Evolutionary conservation across 495 filamentous ascomycete genomes (phyloP).

Genomic region (Physcia stellaris): DNA sequence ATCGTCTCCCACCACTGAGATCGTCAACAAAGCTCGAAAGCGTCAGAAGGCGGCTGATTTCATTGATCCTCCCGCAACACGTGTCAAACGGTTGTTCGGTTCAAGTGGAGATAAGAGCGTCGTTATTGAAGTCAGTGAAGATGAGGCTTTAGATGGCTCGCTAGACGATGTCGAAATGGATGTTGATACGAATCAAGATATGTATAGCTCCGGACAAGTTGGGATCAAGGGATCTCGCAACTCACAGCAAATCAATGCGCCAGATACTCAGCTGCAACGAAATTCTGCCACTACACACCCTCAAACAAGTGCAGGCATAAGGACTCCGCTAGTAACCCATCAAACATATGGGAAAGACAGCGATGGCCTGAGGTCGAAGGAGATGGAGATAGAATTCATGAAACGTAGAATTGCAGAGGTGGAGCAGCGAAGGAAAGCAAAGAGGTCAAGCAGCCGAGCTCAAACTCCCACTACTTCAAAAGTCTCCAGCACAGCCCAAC

Average conservation of each 20-base stretch:
- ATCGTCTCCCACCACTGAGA: constrained; percentile 7
- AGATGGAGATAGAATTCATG: constrained; percentile 59
- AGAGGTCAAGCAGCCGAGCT: constrained; percentile 27
- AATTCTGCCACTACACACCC: constrained; percentile 24
- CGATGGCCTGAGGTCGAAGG: constrained; percentile 49
- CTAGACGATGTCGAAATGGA: constrained; percentile 26
- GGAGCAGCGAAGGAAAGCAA: constrained; percentile 52
- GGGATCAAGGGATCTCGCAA: constrained; percentile 6
- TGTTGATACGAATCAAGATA: constrained; percentile 27
- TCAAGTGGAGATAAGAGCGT: constrained; percentile 23
- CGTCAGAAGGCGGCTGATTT: constrained; percentile 82
- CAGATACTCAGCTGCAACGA: constrained; percentile 23
- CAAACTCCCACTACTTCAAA: constrained; percentile 23
- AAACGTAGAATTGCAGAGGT: constrained; percentile 63
- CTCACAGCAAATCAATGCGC: constrained; percentile 31
- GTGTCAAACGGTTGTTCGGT: constrained; percentile 52
- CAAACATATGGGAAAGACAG: constrained; percentile 23
- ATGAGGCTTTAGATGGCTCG: constrained; percentile 35
- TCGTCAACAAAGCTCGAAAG: constrained; percentile 41
- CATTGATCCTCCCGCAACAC: constrained; percentile 33
- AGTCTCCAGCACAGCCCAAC: constrained; percentile 5
- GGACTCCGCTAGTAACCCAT: constrained; percentile 20
- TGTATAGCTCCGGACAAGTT: not conserved
- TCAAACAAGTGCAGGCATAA: constrained; percentile 14
- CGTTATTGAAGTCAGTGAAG: constrained; percentile 67